Evolutionary conservation across 768 basidiomycete genomes (phyloP), one percentile per base, ranked within the genome.

Genomic region (Rhodosporidiobolus odoratus): DNA sequence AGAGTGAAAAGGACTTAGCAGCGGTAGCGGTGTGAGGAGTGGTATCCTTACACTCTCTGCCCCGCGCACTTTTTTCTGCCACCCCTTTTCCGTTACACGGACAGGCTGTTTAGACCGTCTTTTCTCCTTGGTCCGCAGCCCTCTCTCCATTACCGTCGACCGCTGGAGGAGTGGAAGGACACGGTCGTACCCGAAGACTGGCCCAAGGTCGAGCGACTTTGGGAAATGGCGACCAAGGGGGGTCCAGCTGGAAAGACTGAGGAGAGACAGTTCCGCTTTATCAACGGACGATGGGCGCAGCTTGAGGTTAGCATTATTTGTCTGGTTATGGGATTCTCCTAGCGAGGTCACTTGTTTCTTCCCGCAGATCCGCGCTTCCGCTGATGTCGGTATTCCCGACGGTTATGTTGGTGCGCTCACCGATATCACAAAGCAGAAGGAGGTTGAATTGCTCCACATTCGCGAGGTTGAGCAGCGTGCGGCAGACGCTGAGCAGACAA

Each of bases 101-200:
- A 8, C 48, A 9, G 15, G 13, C 48, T 25, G 48, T 8, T 25
- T 53, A 38, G 16, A 19, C 3, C 8, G n/a, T 30, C 6, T 12
- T 34, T 25, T 30, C 30, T 8, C 58, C 23, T n/a, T 23, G 23
- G 3, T 4, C 37, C 2, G 8, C 56, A 73, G 68, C 7, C 80
- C 79, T 3, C 73, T 77, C 59, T 79, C 75, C 15, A 72, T 77
- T 40, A 71, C 52, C 32, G 73, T 16, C 27, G 32, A 1, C 67
- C 67, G 3, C 64, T 69, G 9, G 30, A 48, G 7, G 64, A 62
- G 4, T 73, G 72, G 72, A 53, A 27, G 34, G 59, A 69, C 13
- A 37, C 27, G n/a, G 53, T 73, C 35, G 56, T 66, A 1, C 37
- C 50, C 6, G 67, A 66, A 10, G 67, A 73, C 45, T 6, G 58